Evolutionary conservation across 768 basidiomycete genomes (phyloP).

Genomic region (Crucibulum laeve): DNA sequence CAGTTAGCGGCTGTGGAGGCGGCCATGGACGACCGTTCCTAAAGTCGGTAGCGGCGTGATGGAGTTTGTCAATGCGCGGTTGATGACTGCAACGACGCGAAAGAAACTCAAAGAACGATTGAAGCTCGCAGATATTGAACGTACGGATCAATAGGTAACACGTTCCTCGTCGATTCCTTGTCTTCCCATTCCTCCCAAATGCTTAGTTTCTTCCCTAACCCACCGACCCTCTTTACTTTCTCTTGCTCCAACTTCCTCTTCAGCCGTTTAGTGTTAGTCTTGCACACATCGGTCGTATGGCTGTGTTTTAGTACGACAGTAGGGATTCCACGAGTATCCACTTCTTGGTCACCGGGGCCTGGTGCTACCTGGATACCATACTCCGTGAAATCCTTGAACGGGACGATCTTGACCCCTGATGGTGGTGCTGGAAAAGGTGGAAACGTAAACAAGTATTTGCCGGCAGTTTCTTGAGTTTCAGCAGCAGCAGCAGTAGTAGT

Average conservation of each 20-base stretch:
- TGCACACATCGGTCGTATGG: conserved; percentile 53
- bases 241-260: conserved; percentile 31
- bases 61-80: conserved; percentile 51
- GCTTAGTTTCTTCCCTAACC: conserved; percentile 6
- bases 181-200: conserved; percentile 2
- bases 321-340: conserved; percentile 63
- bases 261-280: conserved; percentile 39
- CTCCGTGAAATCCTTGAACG: conserved; percentile 40
- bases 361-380: conserved; percentile 26
- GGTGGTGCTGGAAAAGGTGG: conserved; percentile 46
- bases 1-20: conserved; percentile 21
- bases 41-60: conserved; percentile 58
- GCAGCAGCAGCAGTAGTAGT: neutral
- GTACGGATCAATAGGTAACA: conserved; percentile 46
- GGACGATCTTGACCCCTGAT: conserved; percentile 32
- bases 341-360: conserved; percentile 46
- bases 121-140: too few relatives aligned
- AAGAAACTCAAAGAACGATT: too few relatives aligned
- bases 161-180: conserved; percentile 6
- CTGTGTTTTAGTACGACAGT: conserved; percentile 50
- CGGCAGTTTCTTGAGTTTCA: too few relatives aligned
- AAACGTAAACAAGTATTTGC: conserved; percentile 24
- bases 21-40: conserved; percentile 36
- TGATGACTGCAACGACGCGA: too few relatives aligned
- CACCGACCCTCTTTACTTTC: conserved; percentile 14